Conservation (phyloP, 1,284 basidiomycete genomes). For the Puccinia sorghi region DNA sequence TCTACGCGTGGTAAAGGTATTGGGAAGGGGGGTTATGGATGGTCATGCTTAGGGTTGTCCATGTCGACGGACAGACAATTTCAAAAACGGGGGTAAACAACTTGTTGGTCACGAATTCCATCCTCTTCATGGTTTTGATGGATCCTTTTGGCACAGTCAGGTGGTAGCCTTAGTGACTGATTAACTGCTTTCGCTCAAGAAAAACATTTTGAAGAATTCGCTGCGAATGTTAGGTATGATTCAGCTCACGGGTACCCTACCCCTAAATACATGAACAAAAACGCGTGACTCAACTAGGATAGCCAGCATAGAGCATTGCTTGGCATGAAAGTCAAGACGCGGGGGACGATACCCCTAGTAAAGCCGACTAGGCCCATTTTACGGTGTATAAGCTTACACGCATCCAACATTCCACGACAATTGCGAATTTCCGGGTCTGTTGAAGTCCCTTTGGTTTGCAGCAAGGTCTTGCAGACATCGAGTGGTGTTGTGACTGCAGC, state of each 20-base stretch:
- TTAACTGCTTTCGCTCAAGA: conserved; percentile 27
- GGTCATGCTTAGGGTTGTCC: background rate
- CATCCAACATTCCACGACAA: conserved; percentile 81
- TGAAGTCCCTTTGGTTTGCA: conserved; percentile 89
- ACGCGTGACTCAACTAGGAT: conserved; percentile 64
- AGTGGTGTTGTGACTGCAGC: conserved; percentile 94
- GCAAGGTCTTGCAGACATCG: conserved; percentile 96
- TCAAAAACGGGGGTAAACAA: background rate
- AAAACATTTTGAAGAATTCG: conserved; percentile 50
- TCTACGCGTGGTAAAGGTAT: background rate
- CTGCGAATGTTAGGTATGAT: conserved; percentile 12
- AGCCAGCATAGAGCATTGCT: conserved; percentile 97
- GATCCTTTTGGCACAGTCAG: background rate
- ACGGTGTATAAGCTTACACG: conserved; percentile 81
- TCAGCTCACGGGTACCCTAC: background rate
- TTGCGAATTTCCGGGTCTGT: conserved; percentile 78
- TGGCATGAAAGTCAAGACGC: conserved; percentile 93
- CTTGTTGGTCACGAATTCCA: conserved; percentile 12
- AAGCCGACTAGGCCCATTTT: conserved; percentile 85
- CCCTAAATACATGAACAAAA: background rate
- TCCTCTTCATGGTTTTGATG: background rate
- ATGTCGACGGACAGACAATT: background rate
- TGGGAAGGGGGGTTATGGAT: background rate
- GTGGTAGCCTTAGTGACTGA: background rate
- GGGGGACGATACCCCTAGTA: conserved; percentile 80